A percentile compares a stretch with the other conserved stretches of the same genome.
phyloP scores from a whole-genome alignment of 495 filamentous ascomycete species.

The Tuber melanosporum region DNA sequence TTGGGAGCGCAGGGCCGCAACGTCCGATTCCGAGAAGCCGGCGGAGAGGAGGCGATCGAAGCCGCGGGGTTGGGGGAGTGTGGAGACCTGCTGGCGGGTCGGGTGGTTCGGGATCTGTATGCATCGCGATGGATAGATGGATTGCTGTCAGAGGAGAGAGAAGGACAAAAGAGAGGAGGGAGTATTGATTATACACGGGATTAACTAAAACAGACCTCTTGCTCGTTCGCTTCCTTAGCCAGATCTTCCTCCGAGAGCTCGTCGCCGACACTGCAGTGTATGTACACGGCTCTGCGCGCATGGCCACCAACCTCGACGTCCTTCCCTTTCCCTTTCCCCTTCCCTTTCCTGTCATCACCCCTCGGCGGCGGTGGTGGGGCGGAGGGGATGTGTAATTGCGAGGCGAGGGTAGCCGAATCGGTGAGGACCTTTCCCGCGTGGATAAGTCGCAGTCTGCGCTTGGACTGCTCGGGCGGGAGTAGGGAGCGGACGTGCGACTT shows the following conservation, averaged over 20 bases:
- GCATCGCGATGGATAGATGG: no score
- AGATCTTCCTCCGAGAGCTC: constrained; percentile 63
- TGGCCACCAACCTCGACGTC: constrained; percentile 19
- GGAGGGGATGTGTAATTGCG: constrained; percentile 57
- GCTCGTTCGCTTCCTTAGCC: constrained; percentile 54
- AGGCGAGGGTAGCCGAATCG: constrained; percentile 58
- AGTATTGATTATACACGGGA: not conserved
- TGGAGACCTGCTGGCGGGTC: constrained; percentile 56
- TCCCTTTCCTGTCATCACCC: constrained; percentile 39
- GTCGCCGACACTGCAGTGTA: constrained; percentile 78
- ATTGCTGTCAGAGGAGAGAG: not conserved
- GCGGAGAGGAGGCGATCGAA: constrained; percentile 79
- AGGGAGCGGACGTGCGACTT: constrained; percentile 73
- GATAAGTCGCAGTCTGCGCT: constrained; percentile 74
- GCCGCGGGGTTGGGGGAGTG: constrained; percentile 47
- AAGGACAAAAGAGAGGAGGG: not conserved
- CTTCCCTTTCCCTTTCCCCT: constrained; percentile 44
- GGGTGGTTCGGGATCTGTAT: constrained; percentile 48
- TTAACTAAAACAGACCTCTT: constrained; percentile 7
- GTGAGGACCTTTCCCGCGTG: constrained; percentile 76
- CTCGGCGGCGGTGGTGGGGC: constrained; percentile 44
- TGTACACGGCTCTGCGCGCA: constrained; percentile 14
- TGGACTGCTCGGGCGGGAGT: constrained; percentile 56
- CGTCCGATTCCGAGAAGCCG: constrained; percentile 73
- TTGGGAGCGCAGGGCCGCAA: constrained; percentile 73